A percentile compares a stretch with the other conserved stretches of the same genome.
Evolutionary conservation across 345 rosid species (phyloP).

Genomic region (Brassica rapa): DNA sequence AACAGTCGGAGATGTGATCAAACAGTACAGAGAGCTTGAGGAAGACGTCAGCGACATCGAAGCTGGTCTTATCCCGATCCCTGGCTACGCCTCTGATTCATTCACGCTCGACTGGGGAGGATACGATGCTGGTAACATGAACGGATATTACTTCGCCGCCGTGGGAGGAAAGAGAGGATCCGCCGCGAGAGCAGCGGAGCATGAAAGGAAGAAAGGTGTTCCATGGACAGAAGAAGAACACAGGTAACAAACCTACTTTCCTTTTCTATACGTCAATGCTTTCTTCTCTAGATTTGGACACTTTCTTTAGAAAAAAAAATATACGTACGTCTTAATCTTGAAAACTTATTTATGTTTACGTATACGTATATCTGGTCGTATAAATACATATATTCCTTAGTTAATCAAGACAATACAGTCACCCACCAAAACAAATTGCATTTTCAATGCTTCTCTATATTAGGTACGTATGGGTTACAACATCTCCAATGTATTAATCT

Average conservation of each 20-base stretch:
- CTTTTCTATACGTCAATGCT: not conserved
- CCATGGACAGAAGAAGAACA: slow-evolving; percentile 55
- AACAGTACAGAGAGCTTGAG: slow-evolving; percentile 83
- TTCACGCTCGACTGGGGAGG: slow-evolving; percentile 84
- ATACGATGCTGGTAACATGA: slow-evolving; percentile 41
- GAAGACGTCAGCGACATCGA: slow-evolving; percentile 95
- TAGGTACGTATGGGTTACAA: not conserved
- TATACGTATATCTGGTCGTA: slow-evolving; percentile 21
- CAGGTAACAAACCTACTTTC: slow-evolving; percentile 50
- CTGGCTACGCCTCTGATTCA: slow-evolving; percentile 68
- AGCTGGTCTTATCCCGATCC: slow-evolving; percentile 86
- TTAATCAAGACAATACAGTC: not conserved
- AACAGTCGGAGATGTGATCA: slow-evolving; percentile 84
- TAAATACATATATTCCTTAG: not conserved
- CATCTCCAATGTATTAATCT: not conserved
- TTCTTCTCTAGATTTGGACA: slow-evolving; percentile 38
- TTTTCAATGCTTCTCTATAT: not conserved
- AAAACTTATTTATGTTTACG: slow-evolving; percentile 27
- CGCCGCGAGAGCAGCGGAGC: slow-evolving; percentile 61
- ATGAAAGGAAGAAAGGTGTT: slow-evolving; percentile 96
- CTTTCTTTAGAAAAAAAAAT: not conserved
- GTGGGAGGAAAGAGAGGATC: slow-evolving; percentile 74
- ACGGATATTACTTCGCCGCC: slow-evolving; percentile 54
- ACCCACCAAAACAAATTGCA: slow-evolving; percentile 28
- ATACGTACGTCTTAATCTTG: slow-evolving; percentile 30